Evolutionary conservation across 2,329 filamentous ascomycete species (phyloP).

Genomic region (Cordyceps fumosorosea): DNA sequence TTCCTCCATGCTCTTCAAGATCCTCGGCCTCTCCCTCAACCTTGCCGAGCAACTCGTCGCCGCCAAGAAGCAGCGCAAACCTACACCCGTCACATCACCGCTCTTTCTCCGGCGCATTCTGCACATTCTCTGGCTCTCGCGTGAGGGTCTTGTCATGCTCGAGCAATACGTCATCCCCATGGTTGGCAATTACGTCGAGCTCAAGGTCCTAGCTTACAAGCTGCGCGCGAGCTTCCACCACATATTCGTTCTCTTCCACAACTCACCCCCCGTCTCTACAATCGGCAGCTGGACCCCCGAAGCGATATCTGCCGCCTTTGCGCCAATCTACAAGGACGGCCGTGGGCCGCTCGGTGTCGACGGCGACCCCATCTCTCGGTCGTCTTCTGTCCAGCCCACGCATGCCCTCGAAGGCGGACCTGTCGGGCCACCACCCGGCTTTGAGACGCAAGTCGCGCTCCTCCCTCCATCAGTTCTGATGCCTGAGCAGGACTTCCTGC

Average conservation of each 20-base stretch:
- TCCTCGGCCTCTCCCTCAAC: conserved; percentile 83
- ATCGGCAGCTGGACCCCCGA: conserved; percentile 48
- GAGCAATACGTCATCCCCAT: conserved; percentile 84
- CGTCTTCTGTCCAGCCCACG: conserved; percentile 41
- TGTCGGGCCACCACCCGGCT: conserved; percentile 50
- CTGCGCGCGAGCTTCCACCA: conserved; percentile 92
- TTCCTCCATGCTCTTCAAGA: conserved; percentile 78
- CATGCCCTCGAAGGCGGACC: conserved; percentile 52
- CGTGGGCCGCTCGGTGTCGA: conserved; percentile 45
- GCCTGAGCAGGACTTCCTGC: conserved; percentile 72
- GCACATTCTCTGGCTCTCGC: conserved; percentile 91
- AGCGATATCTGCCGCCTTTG: conserved; percentile 29
- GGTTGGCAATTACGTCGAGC: conserved; percentile 70
- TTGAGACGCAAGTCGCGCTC: conserved; percentile 32
- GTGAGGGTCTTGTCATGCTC: conserved; percentile 82
- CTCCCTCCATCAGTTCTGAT: conserved; percentile 68
- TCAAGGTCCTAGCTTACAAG: conserved; percentile 87
- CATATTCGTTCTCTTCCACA: conserved; percentile 94
- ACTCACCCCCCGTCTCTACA: conserved; percentile 69
- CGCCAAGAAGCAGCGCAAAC: conserved; percentile 73
- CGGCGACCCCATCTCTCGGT: conserved; percentile 33
- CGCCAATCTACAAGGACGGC: conserved; percentile 29
- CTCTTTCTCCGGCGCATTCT: conserved; percentile 74
- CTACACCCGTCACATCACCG: conserved; percentile 73
- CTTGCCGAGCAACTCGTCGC: conserved; percentile 77